These are phyloP conservation scores for Lathyrus aphaca DNA, from an alignment of 306 rosid species.

Conservation along the genomic window DNA sequence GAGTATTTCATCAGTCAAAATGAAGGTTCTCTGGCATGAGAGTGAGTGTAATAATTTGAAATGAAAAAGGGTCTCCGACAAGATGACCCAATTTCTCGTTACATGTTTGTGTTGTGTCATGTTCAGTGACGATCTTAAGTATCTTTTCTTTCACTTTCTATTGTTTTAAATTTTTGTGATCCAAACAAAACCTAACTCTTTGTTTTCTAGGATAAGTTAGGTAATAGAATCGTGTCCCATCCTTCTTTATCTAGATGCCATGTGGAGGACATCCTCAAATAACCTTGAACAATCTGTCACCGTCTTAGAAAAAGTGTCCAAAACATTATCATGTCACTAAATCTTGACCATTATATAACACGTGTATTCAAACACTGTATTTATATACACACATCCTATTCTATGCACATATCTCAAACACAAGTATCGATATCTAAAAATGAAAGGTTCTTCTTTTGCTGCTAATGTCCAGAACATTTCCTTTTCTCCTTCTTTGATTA, in stretches of 20 bases:
- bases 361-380: slow-evolving; percentile 26
- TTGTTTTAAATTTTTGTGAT: too few species aligned
- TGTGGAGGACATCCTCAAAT: slow-evolving; percentile 2
- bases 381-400: background rate
- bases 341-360: background rate
- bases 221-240: background rate
- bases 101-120: too few species aligned
- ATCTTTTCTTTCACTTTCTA: too few species aligned
- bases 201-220: background rate
- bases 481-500: background rate
- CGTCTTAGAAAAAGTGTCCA: background rate
- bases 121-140: too few species aligned
- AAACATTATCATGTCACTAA: slow-evolving; percentile 7
- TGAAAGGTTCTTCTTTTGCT: slow-evolving; percentile 38
- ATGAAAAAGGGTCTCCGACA: too few species aligned
- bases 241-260: background rate
- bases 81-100: too few species aligned
- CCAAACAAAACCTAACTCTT: too few species aligned
- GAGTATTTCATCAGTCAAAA: too few species aligned
- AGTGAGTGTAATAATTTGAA: too few species aligned
- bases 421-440: slow-evolving; percentile 2
- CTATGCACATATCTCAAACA: background rate
- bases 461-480: background rate
- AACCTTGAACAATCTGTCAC: slow-evolving; percentile 12
- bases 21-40: too few species aligned